Evolutionary conservation across 2,329 filamentous ascomycete genomes (phyloP).

Genomic region (Colletotrichum falcatum): DNA sequence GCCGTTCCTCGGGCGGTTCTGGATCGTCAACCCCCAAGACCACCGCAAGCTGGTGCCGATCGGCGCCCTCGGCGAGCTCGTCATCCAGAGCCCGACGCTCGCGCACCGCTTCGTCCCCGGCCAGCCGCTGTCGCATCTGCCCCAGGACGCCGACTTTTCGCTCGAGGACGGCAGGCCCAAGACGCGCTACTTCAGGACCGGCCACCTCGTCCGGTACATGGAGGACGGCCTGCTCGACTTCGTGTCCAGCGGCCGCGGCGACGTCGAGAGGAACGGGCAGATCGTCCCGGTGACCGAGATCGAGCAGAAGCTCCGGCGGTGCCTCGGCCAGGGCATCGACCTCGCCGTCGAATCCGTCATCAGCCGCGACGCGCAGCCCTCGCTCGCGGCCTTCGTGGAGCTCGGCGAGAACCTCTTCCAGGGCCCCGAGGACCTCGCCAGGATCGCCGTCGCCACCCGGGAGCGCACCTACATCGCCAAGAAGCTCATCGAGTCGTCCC

Average conservation of each 20-base stretch:
- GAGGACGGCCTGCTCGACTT: constrained; percentile 63
- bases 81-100: constrained; percentile 68
- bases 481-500: constrained; percentile 56
- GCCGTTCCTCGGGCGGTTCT: constrained; percentile 62
- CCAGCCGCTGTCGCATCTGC: constrained; percentile 45
- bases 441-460: constrained; percentile 54
- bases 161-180: constrained; percentile 46
- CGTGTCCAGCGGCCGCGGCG: constrained; percentile 57
- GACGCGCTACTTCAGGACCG: constrained; percentile 61
- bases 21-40: constrained; percentile 66
- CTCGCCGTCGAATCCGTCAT: constrained; percentile 62
- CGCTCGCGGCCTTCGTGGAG: constrained; percentile 63
- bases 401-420: constrained; percentile 56
- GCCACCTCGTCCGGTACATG: constrained; percentile 62
- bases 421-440: constrained; percentile 53
- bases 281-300: constrained; percentile 57
- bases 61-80: constrained; percentile 68
- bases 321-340: constrained; percentile 60
- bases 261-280: constrained; percentile 54
- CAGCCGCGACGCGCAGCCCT: constrained; percentile 56
- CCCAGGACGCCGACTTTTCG: constrained; percentile 41
- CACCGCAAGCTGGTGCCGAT: constrained; percentile 63
- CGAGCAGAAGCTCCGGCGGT: constrained; percentile 60
- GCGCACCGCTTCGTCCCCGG: constrained; percentile 53
- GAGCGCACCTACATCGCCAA: constrained; percentile 59